Conservation (phyloP, 441 rosid species). For the Mallotus japonicus region DNA sequence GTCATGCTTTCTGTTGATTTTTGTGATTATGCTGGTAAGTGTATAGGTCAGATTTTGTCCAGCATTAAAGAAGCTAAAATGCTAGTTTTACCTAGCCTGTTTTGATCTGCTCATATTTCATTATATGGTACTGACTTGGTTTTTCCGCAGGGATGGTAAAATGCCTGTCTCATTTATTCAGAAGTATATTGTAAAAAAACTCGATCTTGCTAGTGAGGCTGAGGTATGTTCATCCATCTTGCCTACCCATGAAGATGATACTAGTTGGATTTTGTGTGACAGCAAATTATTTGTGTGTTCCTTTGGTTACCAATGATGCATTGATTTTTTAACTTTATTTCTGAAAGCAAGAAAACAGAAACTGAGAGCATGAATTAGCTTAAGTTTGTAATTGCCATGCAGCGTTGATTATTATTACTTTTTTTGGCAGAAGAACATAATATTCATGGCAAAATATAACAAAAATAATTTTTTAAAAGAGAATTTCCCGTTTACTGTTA, state of each 20-base stretch:
- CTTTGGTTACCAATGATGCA: no score
- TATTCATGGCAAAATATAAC: neutral
- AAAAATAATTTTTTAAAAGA: neutral
- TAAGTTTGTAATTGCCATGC: neutral
- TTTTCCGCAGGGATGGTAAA: conserved; percentile 56
- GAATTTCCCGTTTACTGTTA: neutral
- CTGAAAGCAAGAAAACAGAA: neutral
- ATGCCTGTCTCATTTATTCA: conserved; percentile 63
- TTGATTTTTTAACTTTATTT: neutral
- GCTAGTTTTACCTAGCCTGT: neutral
- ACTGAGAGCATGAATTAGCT: neutral
- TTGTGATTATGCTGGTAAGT: neutral
- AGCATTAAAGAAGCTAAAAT: neutral
- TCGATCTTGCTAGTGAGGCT: conserved; percentile 50
- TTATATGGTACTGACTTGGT: conserved; percentile 2
- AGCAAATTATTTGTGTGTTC: no score
- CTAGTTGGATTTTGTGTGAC: neutral
- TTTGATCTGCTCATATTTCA: neutral
- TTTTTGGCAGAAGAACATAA: neutral
- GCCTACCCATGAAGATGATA: conserved; percentile 1
- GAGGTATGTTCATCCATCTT: conserved; percentile 45
- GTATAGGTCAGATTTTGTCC: neutral
- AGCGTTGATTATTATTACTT: neutral
- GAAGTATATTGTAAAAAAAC: conserved; percentile 67
- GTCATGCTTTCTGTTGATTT: neutral